Percentiles rank a stretch among this genome's conserved stretches.
phyloP scores from a whole-genome alignment of 2,329 filamentous ascomycete genomes.

The Fusarium xyrophilum region DNA sequence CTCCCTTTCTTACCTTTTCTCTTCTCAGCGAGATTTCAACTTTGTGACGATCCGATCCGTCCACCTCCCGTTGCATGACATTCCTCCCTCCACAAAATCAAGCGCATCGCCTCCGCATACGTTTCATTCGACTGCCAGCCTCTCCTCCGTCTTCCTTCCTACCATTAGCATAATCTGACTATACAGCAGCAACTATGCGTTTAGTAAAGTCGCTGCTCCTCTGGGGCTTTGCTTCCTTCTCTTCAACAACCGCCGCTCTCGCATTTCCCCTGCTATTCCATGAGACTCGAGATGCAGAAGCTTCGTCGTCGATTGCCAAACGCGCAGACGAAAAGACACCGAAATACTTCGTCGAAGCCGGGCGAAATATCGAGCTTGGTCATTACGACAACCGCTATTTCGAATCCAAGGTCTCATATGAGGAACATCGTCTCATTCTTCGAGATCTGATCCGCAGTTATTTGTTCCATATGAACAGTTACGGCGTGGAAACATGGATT shows the following conservation, averaged over 20 bases:
- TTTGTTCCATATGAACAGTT: constrained; percentile 67
- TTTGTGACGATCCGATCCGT: constrained; percentile 3
- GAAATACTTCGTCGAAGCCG: constrained; percentile 74
- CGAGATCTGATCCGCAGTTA: constrained; percentile 77
- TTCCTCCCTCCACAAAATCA: background rate
- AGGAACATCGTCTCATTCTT: constrained; percentile 70
- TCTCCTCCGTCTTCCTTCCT: background rate
- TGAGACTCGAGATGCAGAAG: background rate
- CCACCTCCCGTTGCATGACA: background rate
- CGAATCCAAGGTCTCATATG: constrained; percentile 66
- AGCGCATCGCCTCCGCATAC: background rate
- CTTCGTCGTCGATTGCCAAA: background rate
- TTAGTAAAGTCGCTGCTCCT: constrained; percentile 37
- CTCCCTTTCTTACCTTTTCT: background rate
- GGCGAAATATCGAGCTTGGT: constrained; percentile 63
- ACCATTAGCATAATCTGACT: background rate
- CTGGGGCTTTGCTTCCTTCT: constrained; percentile 37
- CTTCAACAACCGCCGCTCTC: constrained; percentile 25
- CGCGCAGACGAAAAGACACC: constrained; percentile 31
- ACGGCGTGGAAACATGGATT: constrained; percentile 81
- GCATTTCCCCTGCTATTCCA: constrained; percentile 22
- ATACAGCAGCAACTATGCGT: constrained; percentile 24
- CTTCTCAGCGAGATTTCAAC: background rate
- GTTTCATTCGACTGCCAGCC: background rate
- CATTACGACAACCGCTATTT: constrained; percentile 82